Evolutionary conservation across 495 filamentous ascomycete species (phyloP).

Genomic region (Evansstolkia leycettana): DNA sequence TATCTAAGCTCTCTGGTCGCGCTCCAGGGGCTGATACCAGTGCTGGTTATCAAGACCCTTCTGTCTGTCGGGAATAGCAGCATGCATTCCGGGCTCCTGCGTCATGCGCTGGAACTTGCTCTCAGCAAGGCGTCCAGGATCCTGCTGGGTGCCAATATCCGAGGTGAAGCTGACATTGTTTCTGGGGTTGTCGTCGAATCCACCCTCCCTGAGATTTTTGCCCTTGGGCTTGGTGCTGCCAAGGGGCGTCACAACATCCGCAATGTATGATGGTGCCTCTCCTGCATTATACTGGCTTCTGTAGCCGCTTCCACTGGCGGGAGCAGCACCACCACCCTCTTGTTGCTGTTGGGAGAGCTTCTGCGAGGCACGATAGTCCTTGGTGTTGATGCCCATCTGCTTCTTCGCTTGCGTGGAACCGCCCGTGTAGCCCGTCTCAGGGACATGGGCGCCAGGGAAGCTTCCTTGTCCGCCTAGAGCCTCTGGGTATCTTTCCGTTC

Average conservation of each 20-base stretch:
- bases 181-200: conserved; percentile 29
- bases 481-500: conserved; percentile 36
- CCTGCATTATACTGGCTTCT: conserved; percentile 16
- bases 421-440: conserved; percentile 27
- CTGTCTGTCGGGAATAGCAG: conserved; percentile 26
- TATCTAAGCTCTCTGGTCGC: conserved; percentile 30
- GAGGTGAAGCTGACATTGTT: conserved; percentile 48
- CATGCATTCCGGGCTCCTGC: conserved; percentile 26
- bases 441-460: conserved; percentile 33
- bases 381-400: conserved; percentile 16
- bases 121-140: conserved; percentile 47
- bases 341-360: conserved; percentile 6
- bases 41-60: conserved; percentile 24
- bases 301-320: conserved; percentile 18
- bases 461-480: conserved; percentile 36
- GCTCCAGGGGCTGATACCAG: conserved; percentile 29
- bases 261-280: conserved; percentile 33
- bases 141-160: conserved; percentile 47
- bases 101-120: conserved; percentile 29
- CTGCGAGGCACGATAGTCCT: conserved; percentile 13
- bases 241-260: conserved; percentile 18
- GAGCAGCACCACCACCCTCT: conserved; percentile 3
- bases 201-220: conserved; percentile 42
- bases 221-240: conserved; percentile 40
- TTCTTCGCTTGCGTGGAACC: conserved; percentile 30